Evolutionary conservation across 257 asterid species (phyloP).

Genomic region (Fraxinus americana): DNA sequence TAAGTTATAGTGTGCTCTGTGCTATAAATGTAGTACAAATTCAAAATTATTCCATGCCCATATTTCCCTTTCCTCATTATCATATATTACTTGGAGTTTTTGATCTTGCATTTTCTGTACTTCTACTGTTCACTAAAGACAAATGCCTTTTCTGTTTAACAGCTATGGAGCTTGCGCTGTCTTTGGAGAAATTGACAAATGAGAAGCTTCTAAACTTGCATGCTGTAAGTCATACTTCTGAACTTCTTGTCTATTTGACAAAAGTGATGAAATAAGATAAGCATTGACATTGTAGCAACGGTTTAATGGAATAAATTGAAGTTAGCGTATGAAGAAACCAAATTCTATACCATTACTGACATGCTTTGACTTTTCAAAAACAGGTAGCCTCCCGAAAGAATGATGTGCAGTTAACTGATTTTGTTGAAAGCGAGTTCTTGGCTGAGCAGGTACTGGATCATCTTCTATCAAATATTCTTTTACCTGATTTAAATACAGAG

Average conservation of each 20-base stretch:
- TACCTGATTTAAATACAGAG: too few species aligned
- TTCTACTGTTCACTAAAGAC: background rate
- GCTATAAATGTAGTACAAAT: background rate
- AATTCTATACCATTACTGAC: background rate
- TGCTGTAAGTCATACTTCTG: slow-evolving; percentile 53
- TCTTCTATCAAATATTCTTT: background rate
- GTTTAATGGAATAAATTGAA: background rate
- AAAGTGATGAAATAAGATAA: background rate
- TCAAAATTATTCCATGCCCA: background rate
- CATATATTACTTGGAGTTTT: background rate
- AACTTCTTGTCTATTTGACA: slow-evolving; percentile 8
- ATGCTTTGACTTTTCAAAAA: slow-evolving; percentile 15
- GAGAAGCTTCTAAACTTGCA: slow-evolving; percentile 78
- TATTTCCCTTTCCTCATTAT: background rate
- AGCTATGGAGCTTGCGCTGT: slow-evolving; percentile 87
- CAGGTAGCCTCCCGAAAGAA: slow-evolving; percentile 63
- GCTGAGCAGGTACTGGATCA: slow-evolving; percentile 58
- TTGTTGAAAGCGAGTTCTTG: slow-evolving; percentile 63
- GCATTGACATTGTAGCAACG: background rate
- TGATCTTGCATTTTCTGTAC: background rate
- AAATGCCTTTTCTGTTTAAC: slow-evolving; percentile 13
- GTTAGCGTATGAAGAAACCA: too few species aligned
- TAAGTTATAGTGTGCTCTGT: background rate
- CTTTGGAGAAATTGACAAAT: slow-evolving; percentile 77
- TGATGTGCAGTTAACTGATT: slow-evolving; percentile 69